Evolutionary conservation across 1,284 basidiomycete species (phyloP), one percentile per base, ranked within the genome.

Genomic region (Tremellales sp.): DNA sequence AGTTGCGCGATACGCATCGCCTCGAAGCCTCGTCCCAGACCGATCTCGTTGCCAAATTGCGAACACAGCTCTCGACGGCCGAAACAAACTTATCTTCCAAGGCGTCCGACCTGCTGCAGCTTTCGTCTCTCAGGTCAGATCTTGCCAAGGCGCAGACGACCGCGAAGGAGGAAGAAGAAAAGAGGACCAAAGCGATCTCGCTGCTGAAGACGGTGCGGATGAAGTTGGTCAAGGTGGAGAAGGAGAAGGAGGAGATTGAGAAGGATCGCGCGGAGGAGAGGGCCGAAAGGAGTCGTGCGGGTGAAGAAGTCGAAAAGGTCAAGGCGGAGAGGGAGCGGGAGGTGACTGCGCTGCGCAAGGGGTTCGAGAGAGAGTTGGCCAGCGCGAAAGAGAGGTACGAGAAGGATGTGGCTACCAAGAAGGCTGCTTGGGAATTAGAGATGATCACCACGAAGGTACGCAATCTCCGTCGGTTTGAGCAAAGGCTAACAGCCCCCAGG

Each of bases 151-250:
- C 79, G 2, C 84, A 82, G 56, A 75, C 74, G 10, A 53, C 76
- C 2, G 83, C 82, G 1, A 93, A 87, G 66, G 91, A 94, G 55
- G 92, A 95, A 65, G 92, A 95, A 68, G 92, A 97, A 71, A 95
- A 95, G 70, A 82, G 92, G 12, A 80, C 82, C n/a, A 97, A 95
- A 65, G 90, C 91, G 0, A 85, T 95, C 51, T 84, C 82, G 41
- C 73, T 94, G 26, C 75, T 97, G 53, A 94, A 94, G 75, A 86
- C 89, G 2, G 87, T 95, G n/a, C 76, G 92, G 42, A 84, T 88
- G 70, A 95, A 94, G 70, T 75, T 91, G 18, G 86, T 93, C 36
- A 94, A 91, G 68, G 82, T 87, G 3, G 91, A 95, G 71, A 90
- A 89, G 74, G 91, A 94, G 26, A 82, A 82, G 61, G 91, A 94